Conservation (phyloP, 108 stramenopile species). For the Cylindrotheca fusiformis region DNA sequence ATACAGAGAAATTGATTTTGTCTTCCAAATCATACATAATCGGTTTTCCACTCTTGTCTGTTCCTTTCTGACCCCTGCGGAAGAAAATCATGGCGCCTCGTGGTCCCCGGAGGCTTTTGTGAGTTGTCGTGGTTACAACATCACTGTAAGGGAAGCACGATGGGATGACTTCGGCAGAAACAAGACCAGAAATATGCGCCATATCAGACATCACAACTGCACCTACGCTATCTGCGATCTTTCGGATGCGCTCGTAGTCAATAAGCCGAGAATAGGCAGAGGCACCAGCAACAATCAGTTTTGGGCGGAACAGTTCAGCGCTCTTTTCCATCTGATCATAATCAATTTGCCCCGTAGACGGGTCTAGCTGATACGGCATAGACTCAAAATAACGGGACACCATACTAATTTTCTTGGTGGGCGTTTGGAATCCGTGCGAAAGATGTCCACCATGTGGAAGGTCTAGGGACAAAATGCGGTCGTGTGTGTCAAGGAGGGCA, state of each 20-base stretch:
- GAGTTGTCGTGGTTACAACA: slow-evolving; percentile 99
- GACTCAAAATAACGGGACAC: slow-evolving; percentile 97
- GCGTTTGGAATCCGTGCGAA: slow-evolving; percentile 96
- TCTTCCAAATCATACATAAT: slow-evolving; percentile 96
- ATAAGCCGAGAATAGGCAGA: slow-evolving; percentile 98
- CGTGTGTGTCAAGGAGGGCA: slow-evolving; percentile 97
- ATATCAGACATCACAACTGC: slow-evolving; percentile 98
- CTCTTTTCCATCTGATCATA: slow-evolving; percentile 96
- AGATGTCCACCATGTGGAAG: slow-evolving; percentile 98
- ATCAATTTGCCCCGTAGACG: slow-evolving; percentile 93
- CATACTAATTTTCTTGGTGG: slow-evolving; percentile 93
- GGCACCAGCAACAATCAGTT: slow-evolving; percentile 98
- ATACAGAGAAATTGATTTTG: slow-evolving; percentile 98
- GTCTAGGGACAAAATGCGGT: slow-evolving; percentile 98
- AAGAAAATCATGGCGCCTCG: slow-evolving; percentile 99
- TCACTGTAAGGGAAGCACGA: slow-evolving; percentile 97
- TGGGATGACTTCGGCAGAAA: slow-evolving; percentile 94
- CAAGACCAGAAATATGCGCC: slow-evolving; percentile 99
- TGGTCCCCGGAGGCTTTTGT: slow-evolving; percentile 99
- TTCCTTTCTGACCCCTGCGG: slow-evolving; percentile 84
- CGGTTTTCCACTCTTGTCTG: slow-evolving; percentile 92
- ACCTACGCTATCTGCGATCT: slow-evolving; percentile 90
- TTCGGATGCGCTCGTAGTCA: slow-evolving; percentile 98
- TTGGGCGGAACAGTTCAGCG: slow-evolving; percentile 97
- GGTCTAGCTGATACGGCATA: slow-evolving; percentile 98